Conservation (phyloP, 257 asterid genomes). For the Gentiana straminea region DNA sequence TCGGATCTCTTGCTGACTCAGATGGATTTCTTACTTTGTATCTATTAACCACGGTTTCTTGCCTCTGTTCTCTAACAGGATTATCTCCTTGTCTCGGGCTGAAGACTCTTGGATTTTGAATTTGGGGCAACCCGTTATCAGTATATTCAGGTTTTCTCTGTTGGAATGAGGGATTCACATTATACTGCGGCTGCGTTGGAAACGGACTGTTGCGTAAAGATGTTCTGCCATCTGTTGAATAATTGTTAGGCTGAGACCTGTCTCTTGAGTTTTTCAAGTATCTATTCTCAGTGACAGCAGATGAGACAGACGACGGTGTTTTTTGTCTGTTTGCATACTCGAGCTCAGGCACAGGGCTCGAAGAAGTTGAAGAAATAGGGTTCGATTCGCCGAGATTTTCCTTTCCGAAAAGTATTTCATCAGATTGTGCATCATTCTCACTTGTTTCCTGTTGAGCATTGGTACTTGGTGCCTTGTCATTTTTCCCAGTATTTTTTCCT, state of each 20-base stretch:
- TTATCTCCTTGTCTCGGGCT: slow-evolving; percentile 21
- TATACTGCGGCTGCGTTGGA: slow-evolving; percentile 16
- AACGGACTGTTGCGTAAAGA: slow-evolving; percentile 8
- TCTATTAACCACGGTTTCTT: slow-evolving; percentile 31
- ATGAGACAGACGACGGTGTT: slow-evolving; percentile 17
- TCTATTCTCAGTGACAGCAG: slow-evolving; percentile 23
- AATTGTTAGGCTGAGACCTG: slow-evolving; percentile 9
- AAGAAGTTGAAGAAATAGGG: slow-evolving; percentile 4
- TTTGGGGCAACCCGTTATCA: slow-evolving; percentile 7
- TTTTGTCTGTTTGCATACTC: slow-evolving; percentile 12
- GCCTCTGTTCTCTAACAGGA: slow-evolving; percentile 16
- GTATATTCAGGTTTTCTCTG: slow-evolving; percentile 11
- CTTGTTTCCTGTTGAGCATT: slow-evolving; percentile 9
- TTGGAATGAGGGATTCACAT: slow-evolving; percentile 18
- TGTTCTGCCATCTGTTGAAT: slow-evolving; percentile 10
- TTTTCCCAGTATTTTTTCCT: slow-evolving; percentile 36
- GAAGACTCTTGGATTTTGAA: slow-evolving; percentile 4
- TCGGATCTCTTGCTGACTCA: slow-evolving; percentile 15
- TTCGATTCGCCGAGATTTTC: slow-evolving; percentile 6
- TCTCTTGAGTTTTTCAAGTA: slow-evolving; percentile 29
- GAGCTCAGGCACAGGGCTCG: slow-evolving; percentile 4
- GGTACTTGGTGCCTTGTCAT: slow-evolving; percentile 7
- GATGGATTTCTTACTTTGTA: slow-evolving; percentile 36
- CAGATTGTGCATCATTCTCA: slow-evolving; percentile 12
- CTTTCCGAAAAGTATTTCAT: slow-evolving; percentile 18